Evolutionary conservation across 1,284 basidiomycete species (phyloP), one percentile per base, ranked within the genome.

Genomic region (Ustilago sp.): DNA sequence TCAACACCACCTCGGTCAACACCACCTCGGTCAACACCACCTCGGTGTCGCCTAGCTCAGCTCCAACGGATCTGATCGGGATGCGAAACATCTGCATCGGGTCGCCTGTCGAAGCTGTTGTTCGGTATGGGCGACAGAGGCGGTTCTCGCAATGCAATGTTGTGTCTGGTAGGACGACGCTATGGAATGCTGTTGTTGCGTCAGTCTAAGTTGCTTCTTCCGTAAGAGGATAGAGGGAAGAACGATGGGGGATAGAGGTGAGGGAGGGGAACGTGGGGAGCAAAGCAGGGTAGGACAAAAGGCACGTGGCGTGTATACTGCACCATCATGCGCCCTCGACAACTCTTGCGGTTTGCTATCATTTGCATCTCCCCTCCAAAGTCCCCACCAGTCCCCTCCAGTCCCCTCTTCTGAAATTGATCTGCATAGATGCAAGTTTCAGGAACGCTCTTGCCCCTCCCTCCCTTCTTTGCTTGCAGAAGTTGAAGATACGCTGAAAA

Each of bases 291-390:
- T 31, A 4, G 19, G 23, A 28, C 23, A 28, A 50, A 13, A 50
- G 51, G 51, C 51, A 53, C 36, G 51, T 60, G 59, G 59, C 50
- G 59, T 60, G 59, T 43, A 53, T 59, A 12, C 31, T 32, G 23
- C 12, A 50, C 11, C 48, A 50, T 13, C n/a, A 50, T 50, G 48
- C 48, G 48, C 28, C 8, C 31, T 31, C 5, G 17, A 32, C 34
- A 43, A 4, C n/a, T 28, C 31, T 58, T 51, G 32, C 34, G 19
- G 8, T 9, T 41, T 58, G 19, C 56, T 35, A 11, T 36, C 31
- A 15, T 32, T n/a, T 32, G 9, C 31, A 12, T 31, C 48, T 48
- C 43, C 32, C 43, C 41, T 58, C 45, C 43, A n/a, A 28, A 23
- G 23, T 23, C 23, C 23, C 23, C 23, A 2, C 23, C 23, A 23